Conservation (phyloP, 2,329 filamentous ascomycete genomes). For the Blastomyces emzantsi region DNA sequence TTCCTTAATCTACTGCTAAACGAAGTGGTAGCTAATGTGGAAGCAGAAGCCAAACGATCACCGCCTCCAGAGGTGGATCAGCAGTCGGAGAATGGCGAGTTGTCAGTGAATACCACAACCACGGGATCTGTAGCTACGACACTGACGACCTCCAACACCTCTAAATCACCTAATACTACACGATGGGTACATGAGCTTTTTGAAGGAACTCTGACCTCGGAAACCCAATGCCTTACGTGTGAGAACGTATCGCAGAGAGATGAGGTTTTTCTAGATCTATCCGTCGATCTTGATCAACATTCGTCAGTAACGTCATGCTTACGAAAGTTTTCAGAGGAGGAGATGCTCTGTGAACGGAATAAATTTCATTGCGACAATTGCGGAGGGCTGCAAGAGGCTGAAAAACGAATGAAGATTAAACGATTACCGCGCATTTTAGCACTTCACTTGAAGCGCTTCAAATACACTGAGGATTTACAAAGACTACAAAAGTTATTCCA, state of each 20-base stretch:
- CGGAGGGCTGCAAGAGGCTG: slow-evolving; percentile 90
- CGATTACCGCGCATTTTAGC: slow-evolving; percentile 83
- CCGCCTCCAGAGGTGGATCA: slow-evolving; percentile 29
- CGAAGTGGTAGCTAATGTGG: slow-evolving; percentile 88
- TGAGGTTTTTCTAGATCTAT: slow-evolving; percentile 91
- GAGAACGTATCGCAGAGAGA: slow-evolving; percentile 92
- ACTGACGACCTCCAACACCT: slow-evolving; percentile 24
- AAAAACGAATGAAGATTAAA: slow-evolving; percentile 99
- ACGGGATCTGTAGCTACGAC: slow-evolving; percentile 31
- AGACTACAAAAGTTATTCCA: slow-evolving; percentile 94
- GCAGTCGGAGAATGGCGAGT: slow-evolving; percentile 34
- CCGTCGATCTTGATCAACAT: slow-evolving; percentile 90
- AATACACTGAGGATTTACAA: slow-evolving; percentile 93
- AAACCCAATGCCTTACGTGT: slow-evolving; percentile 93
- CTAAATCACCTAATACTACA: slow-evolving; percentile 55
- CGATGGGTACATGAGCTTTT: slow-evolving; percentile 98
- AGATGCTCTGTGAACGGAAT: slow-evolving; percentile 97
- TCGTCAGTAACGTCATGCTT: slow-evolving; percentile 94
- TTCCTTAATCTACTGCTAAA: slow-evolving; percentile 95
- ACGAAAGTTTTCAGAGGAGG: slow-evolving; percentile 91
- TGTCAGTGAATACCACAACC: slow-evolving; percentile 45
- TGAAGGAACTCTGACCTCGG: slow-evolving; percentile 86
- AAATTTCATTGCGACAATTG: slow-evolving; percentile 99
- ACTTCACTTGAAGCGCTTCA: slow-evolving; percentile 92
- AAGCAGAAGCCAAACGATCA: slow-evolving; percentile 60